Percentiles rank a stretch among this genome's conserved stretches.
These are phyloP conservation scores for Spongispora temasekensis DNA, from an alignment of 1,284 basidiomycete genomes.

Conservation along the genomic window DNA sequence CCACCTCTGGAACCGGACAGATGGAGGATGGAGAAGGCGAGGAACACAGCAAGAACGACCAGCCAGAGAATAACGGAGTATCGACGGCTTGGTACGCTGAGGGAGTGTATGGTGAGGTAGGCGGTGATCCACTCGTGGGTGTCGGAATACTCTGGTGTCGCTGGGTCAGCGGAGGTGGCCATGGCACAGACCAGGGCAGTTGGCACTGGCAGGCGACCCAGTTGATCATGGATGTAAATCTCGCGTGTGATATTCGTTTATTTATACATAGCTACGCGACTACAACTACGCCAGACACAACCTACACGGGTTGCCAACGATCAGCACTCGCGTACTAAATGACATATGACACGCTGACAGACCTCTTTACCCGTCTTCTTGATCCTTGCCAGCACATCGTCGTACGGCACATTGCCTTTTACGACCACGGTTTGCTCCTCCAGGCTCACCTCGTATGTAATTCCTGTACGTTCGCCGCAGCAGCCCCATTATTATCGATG, in stretches of 20 bases:
- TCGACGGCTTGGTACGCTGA: constrained; percentile 50
- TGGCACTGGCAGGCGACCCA: background rate
- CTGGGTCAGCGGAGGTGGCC: constrained; percentile 27
- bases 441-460: constrained; percentile 63
- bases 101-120: constrained; percentile 55
- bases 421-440: constrained; percentile 75
- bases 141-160: constrained; percentile 45
- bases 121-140: constrained; percentile 55
- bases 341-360: background rate
- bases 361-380: constrained; percentile 89
- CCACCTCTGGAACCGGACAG: constrained; percentile 44
- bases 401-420: constrained; percentile 61
- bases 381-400: constrained; percentile 71
- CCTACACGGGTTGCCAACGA: constrained; percentile 1
- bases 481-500: constrained; percentile 9
- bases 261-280: background rate
- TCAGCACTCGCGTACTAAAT: constrained; percentile 6
- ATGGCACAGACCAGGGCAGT: constrained; percentile 17
- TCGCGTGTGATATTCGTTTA: constrained; percentile 1
- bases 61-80: constrained; percentile 62
- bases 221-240: background rate
- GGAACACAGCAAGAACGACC: constrained; percentile 42
- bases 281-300: constrained; percentile 12
- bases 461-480: constrained; percentile 39
- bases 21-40: constrained; percentile 44